Conservation (phyloP, 345 rosid species). For the Pseudoturritis turrita region DNA sequence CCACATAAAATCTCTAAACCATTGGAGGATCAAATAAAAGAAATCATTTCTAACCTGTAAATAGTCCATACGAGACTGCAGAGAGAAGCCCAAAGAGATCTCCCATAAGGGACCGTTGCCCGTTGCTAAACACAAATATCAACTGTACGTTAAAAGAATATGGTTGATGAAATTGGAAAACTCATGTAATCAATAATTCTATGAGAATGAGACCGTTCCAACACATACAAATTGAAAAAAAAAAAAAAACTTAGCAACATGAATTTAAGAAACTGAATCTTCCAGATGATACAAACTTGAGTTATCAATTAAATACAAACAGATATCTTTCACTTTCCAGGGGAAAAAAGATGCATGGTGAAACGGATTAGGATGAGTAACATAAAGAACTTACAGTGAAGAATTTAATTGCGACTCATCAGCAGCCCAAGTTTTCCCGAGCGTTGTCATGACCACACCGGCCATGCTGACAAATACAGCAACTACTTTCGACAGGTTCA, state of each 20-base stretch:
- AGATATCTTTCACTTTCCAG: neutral
- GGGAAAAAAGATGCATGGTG: neutral
- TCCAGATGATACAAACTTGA: neutral
- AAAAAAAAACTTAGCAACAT: neutral
- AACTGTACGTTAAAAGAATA: constrained; percentile 41
- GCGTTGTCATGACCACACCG: constrained; percentile 95
- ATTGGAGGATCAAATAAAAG: neutral
- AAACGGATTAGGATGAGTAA: neutral
- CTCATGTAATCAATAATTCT: constrained; percentile 17
- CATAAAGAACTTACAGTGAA: constrained; percentile 46
- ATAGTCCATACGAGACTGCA: constrained; percentile 88
- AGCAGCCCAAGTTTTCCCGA: constrained; percentile 97
- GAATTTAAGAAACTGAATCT: neutral
- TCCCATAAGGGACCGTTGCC: constrained; percentile 78
- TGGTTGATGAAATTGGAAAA: constrained; percentile 23
- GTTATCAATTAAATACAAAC: neutral
- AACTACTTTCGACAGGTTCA: constrained; percentile 75
- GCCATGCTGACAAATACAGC: constrained; percentile 94
- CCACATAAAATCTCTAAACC: neutral
- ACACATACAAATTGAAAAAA: neutral
- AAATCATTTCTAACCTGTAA: constrained; percentile 53
- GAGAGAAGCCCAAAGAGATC: constrained; percentile 98
- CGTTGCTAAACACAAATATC: constrained; percentile 70
- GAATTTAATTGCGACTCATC: constrained; percentile 64
- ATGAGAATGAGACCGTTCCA: neutral